Evolutionary conservation across 371 early-diverging fungal species (phyloP).

Genomic region (Mucor lusitanicus): DNA sequence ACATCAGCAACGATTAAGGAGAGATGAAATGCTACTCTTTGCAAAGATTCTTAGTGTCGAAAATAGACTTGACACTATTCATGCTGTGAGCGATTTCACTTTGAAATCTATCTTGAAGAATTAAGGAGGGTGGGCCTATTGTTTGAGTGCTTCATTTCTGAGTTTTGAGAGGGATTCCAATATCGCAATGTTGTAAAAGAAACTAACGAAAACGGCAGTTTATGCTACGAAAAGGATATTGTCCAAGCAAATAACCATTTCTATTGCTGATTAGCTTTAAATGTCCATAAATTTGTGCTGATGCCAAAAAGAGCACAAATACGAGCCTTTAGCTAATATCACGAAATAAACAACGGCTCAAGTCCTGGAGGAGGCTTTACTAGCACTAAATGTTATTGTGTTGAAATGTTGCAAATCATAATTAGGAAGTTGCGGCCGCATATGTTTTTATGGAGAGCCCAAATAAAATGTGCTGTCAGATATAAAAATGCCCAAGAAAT

Average conservation of each 20-base stretch:
- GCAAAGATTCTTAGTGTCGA: neutral
- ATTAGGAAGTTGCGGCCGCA: too few species aligned
- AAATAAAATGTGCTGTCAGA: too few species aligned
- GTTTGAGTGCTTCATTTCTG: neutral
- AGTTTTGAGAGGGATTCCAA: neutral
- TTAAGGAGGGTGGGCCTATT: neutral
- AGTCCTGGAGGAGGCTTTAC: too few species aligned
- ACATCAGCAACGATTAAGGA: neutral
- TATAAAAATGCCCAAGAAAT: too few species aligned
- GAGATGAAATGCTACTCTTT: neutral
- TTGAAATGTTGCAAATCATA: too few species aligned
- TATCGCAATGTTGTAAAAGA: neutral
- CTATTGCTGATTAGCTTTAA: neutral
- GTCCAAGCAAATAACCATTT: neutral
- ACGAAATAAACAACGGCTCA: too few species aligned
- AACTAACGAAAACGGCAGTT: neutral
- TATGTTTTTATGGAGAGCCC: too few species aligned
- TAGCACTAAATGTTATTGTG: too few species aligned
- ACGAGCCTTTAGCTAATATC: too few species aligned
- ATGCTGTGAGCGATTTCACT: neutral
- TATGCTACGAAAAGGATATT: neutral
- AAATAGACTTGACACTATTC: neutral
- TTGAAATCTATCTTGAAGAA: neutral
- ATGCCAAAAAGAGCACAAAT: neutral
- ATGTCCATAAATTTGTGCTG: neutral